Evolutionary conservation across 2,329 filamentous ascomycete species (phyloP).

Genomic region (Hirsutella rhossiliensis): DNA sequence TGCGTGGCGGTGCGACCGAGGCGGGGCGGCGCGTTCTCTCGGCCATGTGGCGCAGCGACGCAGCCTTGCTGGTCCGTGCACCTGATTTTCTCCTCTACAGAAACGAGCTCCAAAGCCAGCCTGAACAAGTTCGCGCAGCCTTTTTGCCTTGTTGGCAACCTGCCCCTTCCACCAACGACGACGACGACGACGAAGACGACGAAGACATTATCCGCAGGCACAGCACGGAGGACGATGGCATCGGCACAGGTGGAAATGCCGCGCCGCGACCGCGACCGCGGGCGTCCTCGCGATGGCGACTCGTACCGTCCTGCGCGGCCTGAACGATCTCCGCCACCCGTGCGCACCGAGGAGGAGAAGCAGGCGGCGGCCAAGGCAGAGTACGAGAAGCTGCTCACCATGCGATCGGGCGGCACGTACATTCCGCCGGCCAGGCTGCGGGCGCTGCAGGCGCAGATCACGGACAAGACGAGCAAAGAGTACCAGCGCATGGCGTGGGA

Average conservation of each 20-base stretch:
- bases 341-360: constrained; percentile 65
- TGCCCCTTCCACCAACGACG: no score
- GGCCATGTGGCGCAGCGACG: no score
- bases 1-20: no score
- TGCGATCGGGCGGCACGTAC: constrained; percentile 92
- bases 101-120: no score
- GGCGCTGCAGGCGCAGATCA: constrained; percentile 91
- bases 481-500: constrained; percentile 99
- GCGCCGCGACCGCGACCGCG: constrained; percentile 25
- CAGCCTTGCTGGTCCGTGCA: no score
- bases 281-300: constrained; percentile 12
- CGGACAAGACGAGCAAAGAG: constrained; percentile 90
- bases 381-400: constrained; percentile 82
- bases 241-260: constrained; percentile 31
- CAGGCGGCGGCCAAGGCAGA: constrained; percentile 82
- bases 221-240: constrained; percentile 21
- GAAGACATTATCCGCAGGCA: no score
- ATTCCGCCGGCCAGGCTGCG: constrained; percentile 85
- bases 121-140: no score
- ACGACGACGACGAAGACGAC: no score
- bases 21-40: no score
- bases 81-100: no score
- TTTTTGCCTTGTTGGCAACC: no score
- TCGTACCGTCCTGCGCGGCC: constrained; percentile 1
- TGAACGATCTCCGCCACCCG: constrained; percentile 18